Percentiles rank a stretch among this genome's conserved stretches.
These are phyloP conservation scores for Akanthomyces muscarius DNA, from an alignment of 2,329 filamentous ascomycete genomes.

Conservation along the genomic window DNA sequence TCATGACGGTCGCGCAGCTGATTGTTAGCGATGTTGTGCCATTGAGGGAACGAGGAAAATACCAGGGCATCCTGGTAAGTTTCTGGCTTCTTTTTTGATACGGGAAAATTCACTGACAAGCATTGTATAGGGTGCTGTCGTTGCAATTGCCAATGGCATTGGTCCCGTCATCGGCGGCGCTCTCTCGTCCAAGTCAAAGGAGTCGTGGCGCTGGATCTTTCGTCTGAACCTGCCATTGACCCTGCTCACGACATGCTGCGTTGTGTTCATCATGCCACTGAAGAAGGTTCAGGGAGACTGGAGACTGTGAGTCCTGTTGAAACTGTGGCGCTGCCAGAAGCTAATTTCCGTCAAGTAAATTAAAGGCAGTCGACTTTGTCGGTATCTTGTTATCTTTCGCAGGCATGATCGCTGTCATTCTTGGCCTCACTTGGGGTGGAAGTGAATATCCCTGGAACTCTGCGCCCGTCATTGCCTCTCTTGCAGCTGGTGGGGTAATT, in stretches of 20 bases:
- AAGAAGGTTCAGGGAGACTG: conserved; percentile 51
- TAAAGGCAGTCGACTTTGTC: conserved; percentile 48
- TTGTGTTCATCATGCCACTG: conserved; percentile 54
- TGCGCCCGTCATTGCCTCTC: conserved; percentile 48
- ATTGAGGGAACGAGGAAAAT: conserved; percentile 64
- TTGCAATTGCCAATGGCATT: conserved; percentile 51
- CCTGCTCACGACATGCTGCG: conserved; percentile 40
- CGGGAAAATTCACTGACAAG: not conserved
- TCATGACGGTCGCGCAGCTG: conserved; percentile 66
- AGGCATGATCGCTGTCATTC: conserved; percentile 43
- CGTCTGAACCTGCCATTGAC: conserved; percentile 52
- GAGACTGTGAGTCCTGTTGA: conserved; percentile 33
- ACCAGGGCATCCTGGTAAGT: conserved; percentile 57
- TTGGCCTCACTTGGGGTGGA: conserved; percentile 57
- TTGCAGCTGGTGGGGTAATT: conserved; percentile 46
- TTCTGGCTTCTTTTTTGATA: accelerated
- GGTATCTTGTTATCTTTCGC: conserved; percentile 44
- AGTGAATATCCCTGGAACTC: conserved; percentile 55
- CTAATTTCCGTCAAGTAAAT: conserved; percentile 32
- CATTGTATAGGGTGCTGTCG: conserved; percentile 39
- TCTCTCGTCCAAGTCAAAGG: conserved; percentile 40
- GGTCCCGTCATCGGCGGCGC: conserved; percentile 52
- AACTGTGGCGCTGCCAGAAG: not conserved
- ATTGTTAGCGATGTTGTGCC: conserved; percentile 68
- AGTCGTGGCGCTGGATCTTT: conserved; percentile 53